A percentile compares a stretch with the other conserved stretches of the same genome.
Conservation (phyloP, 2,329 filamentous ascomycete genomes). For the Orbilia blumenaviensis region DNA sequence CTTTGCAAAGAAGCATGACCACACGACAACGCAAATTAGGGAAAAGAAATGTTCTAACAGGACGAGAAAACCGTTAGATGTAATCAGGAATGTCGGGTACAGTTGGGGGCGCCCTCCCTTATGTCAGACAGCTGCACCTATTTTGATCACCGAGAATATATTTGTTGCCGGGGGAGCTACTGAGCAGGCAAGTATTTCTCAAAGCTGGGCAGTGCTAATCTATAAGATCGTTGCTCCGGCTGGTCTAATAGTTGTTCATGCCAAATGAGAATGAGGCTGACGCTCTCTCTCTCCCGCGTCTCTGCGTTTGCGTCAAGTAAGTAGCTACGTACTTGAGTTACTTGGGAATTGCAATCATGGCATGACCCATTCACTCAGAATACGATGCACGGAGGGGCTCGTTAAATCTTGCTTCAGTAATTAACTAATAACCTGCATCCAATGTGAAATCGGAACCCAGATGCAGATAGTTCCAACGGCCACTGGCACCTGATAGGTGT, state of each 20-base stretch:
- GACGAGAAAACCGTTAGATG: constrained; percentile 34
- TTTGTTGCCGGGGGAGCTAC: constrained; percentile 14
- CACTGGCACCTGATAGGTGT: not conserved
- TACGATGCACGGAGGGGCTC: constrained; percentile 19
- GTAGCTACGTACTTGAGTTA: no score
- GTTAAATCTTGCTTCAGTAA: constrained; percentile 6
- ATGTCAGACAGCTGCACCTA: constrained; percentile 49
- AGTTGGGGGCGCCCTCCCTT: constrained; percentile 36
- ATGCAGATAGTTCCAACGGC: constrained; percentile 9
- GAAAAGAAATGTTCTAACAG: constrained; percentile 41
- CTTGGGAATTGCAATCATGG: not conserved
- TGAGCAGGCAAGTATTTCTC: constrained; percentile 37
- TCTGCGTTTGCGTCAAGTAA: constrained; percentile 31
- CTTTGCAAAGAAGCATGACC: constrained; percentile 24
- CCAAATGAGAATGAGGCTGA: constrained; percentile 50
- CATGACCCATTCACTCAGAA: constrained; percentile 26
- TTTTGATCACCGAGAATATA: constrained; percentile 32
- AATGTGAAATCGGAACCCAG: not conserved
- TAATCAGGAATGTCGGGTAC: constrained; percentile 45
- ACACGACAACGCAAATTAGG: constrained; percentile 44
- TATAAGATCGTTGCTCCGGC: constrained; percentile 8
- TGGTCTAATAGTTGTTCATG: not conserved
- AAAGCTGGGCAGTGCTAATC: constrained; percentile 43
- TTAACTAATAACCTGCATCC: not conserved
- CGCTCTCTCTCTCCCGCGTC: constrained; percentile 22